Conservation (phyloP, 2,329 filamentous ascomycete species). For the Neoascochyta sp. region DNA sequence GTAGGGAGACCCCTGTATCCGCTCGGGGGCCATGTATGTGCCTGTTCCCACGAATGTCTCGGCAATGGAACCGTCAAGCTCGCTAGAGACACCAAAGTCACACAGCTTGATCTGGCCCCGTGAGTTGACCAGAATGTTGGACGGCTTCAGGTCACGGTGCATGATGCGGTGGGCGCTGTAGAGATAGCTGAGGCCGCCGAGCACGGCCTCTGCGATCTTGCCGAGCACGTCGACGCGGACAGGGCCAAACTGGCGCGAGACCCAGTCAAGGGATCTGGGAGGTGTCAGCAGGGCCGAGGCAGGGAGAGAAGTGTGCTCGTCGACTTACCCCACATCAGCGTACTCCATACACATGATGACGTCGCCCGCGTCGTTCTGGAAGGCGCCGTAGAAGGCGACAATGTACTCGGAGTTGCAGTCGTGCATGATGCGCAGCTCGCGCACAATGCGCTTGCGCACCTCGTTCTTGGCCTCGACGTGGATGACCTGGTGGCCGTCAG, state of each 20-base stretch:
- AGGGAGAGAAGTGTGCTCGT: too few species aligned
- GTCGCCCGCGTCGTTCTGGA: conserved; percentile 93
- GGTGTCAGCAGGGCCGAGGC: too few species aligned
- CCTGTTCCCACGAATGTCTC: conserved; percentile 98
- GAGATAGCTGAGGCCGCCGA: conserved; percentile 90
- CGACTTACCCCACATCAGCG: conserved; percentile 95
- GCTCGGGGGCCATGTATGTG: conserved; percentile 98
- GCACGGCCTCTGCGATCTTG: conserved; percentile 93
- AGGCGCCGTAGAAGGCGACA: conserved; percentile 96
- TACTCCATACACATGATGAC: conserved; percentile 99
- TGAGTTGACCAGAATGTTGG: conserved; percentile 95
- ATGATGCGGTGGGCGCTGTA: conserved; percentile 96
- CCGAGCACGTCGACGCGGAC: conserved; percentile 93
- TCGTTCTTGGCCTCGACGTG: conserved; percentile 98
- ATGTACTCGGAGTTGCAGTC: conserved; percentile 96
- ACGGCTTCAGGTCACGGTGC: conserved; percentile 98
- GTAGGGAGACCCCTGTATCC: conserved; percentile 95
- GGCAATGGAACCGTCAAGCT: conserved; percentile 95
- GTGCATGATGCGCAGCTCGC: conserved; percentile 97
- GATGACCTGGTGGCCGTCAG: conserved; percentile 67
- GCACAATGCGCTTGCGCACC: conserved; percentile 92
- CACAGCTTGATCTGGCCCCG: conserved; percentile 93
- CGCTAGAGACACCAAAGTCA: conserved; percentile 97
- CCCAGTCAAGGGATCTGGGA: conserved; percentile 78
- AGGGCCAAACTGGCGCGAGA: conserved; percentile 91